A percentile compares a stretch with the other conserved stretches of the same genome.
Conservation (phyloP, 257 asterid genomes). For the Solanum stenotomum region DNA sequence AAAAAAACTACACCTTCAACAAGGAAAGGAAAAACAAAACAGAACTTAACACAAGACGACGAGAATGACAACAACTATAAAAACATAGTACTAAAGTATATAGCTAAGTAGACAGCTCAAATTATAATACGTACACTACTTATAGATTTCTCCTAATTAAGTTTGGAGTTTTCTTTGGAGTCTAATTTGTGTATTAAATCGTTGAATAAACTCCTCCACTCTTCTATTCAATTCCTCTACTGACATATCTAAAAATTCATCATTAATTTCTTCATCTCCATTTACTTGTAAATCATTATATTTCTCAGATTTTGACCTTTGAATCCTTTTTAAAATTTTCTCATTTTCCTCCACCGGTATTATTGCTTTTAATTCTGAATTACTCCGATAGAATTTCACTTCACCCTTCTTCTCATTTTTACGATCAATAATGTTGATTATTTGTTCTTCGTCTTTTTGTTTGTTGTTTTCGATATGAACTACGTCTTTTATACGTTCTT, state of each 20-base stretch:
- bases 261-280: constrained; percentile 22
- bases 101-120: neutral
- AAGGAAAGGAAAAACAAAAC: neutral
- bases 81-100: neutral
- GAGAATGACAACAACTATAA: neutral
- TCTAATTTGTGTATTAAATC: constrained; percentile 50
- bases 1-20: neutral
- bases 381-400: constrained; percentile 9
- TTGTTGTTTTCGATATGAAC: neutral
- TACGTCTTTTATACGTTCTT: constrained; percentile 24
- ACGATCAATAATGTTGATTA: neutral
- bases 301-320: constrained; percentile 30
- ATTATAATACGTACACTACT: neutral
- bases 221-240: constrained; percentile 52
- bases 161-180: constrained; percentile 23
- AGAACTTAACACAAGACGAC: neutral
- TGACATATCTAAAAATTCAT: constrained; percentile 50
- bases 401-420: neutral
- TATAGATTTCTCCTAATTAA: neutral
- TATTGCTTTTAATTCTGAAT: constrained; percentile 17
- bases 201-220: constrained; percentile 56
- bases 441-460: neutral
- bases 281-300: neutral
- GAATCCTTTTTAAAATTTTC: neutral
- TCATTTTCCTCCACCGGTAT: neutral